A percentile compares a stretch with the other conserved stretches of the same genome.
These are phyloP conservation scores for Mycena indigotica DNA, from an alignment of 768 basidiomycete species.

Conservation along the genomic window DNA sequence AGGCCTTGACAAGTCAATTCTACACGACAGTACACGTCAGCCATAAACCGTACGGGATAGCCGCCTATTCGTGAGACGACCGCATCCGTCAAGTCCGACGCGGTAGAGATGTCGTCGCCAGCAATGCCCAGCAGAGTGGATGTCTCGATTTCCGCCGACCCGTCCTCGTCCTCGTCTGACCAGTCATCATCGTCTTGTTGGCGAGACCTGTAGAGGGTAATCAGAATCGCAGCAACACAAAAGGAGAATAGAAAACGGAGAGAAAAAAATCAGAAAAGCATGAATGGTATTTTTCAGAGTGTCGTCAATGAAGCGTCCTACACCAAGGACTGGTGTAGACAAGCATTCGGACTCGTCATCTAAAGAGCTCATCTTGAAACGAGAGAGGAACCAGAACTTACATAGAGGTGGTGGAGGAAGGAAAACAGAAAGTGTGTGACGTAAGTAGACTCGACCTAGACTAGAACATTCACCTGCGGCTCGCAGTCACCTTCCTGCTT, in stretches of 20 bases:
- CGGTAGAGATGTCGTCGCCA: conserved; percentile 65
- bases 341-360: conserved; percentile 71
- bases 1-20: conserved; percentile 61
- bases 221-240: conserved; percentile 16
- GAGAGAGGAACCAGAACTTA: too few species aligned
- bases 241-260: conserved; percentile 21
- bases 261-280: conserved; percentile 74
- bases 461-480: conserved; percentile 10
- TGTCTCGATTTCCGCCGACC: conserved; percentile 59
- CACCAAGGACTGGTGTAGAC: conserved; percentile 36
- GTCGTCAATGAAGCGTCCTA: conserved; percentile 53
- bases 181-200: conserved; percentile 61
- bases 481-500: conserved; percentile 12
- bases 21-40: conserved; percentile 48
- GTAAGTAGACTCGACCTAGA: not conserved
- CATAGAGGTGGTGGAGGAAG: not conserved
- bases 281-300: conserved; percentile 79
- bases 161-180: conserved; percentile 83
- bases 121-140: conserved; percentile 79
- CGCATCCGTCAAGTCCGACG: conserved; percentile 67
- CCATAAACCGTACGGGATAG: conserved; percentile 77
- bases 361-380: conserved; percentile 44
- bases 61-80: conserved; percentile 91
- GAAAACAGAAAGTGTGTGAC: not conserved
- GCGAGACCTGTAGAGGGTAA: conserved; percentile 16